These are phyloP conservation scores for Umbelopsis isabellina DNA, from an alignment of 192 early-diverging fungal species.

Conservation along the genomic window DNA sequence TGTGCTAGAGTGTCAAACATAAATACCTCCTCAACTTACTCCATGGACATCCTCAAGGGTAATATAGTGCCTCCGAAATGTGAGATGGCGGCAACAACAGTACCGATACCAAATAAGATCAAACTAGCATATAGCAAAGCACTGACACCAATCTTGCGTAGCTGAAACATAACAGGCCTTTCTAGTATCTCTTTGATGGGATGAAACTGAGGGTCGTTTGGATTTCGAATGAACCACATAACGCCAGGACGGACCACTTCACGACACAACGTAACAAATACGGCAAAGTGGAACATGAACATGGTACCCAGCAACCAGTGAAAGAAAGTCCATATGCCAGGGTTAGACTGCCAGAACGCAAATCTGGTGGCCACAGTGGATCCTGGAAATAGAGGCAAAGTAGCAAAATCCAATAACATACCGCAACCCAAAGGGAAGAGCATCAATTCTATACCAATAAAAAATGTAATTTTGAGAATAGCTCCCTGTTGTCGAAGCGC, in stretches of 20 bases:
- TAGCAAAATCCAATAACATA: slow-evolving; percentile 79
- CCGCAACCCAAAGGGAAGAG: slow-evolving; percentile 90
- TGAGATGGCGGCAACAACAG: slow-evolving; percentile 34
- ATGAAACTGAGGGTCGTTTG: slow-evolving; percentile 93
- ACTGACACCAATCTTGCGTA: slow-evolving; percentile 83
- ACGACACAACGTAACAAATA: slow-evolving; percentile 81
- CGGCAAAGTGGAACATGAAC: slow-evolving; percentile 94
- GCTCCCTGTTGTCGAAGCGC: slow-evolving; percentile 55
- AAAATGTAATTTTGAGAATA: slow-evolving; percentile 78
- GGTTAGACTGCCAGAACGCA: slow-evolving; percentile 60
- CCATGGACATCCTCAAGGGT: slow-evolving; percentile 67
- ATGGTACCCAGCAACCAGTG: slow-evolving; percentile 94
- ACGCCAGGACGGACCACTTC: slow-evolving; percentile 89
- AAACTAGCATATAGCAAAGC: slow-evolving; percentile 84
- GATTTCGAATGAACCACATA: slow-evolving; percentile 98
- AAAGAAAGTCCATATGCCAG: slow-evolving; percentile 71
- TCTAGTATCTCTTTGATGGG: slow-evolving; percentile 94
- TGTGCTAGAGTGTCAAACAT: neutral
- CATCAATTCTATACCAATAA: slow-evolving; percentile 86
- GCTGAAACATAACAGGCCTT: slow-evolving; percentile 70
- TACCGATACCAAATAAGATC: slow-evolving; percentile 75
- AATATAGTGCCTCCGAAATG: slow-evolving; percentile 38
- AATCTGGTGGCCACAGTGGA: slow-evolving; percentile 60
- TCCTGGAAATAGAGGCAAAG: slow-evolving; percentile 73
- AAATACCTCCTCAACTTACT: slow-evolving; percentile 47